These are phyloP conservation scores for Epichloe gansuensis DNA, from an alignment of 2,329 filamentous ascomycete genomes.

Conservation along the genomic window DNA sequence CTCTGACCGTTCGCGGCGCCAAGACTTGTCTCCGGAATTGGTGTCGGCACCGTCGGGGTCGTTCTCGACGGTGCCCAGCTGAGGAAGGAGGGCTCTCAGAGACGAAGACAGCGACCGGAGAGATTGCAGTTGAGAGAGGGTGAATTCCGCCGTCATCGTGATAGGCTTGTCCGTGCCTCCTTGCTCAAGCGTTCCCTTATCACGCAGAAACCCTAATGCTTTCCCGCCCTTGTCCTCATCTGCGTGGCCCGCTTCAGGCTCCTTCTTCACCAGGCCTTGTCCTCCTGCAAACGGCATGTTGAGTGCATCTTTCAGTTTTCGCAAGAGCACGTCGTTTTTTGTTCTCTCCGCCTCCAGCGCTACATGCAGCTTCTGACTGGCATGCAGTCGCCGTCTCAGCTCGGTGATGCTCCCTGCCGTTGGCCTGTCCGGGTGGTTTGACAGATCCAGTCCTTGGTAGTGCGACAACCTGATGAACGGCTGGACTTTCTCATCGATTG, in stretches of 20 bases:
- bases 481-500: constrained; percentile 53
- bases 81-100: constrained; percentile 53
- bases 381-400: constrained; percentile 62
- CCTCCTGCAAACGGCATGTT: constrained; percentile 15
- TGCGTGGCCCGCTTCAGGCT: constrained; percentile 1
- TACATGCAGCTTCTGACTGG: constrained; percentile 63
- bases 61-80: constrained; percentile 27
- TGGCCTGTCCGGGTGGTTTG: constrained; percentile 22
- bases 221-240: neutral
- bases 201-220: constrained; percentile 44
- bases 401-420: constrained; percentile 56
- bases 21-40: constrained; percentile 30
- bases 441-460: constrained; percentile 57
- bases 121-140: constrained; percentile 70
- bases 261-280: constrained; percentile 7
- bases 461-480: constrained; percentile 73
- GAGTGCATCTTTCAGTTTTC: constrained; percentile 40
- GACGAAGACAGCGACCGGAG: constrained; percentile 51
- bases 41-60: constrained; percentile 12
- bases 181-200: constrained; percentile 36
- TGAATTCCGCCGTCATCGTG: constrained; percentile 62
- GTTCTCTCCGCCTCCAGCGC: constrained; percentile 56
- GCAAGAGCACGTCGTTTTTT: constrained; percentile 59
- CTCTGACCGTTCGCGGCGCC: constrained; percentile 57
- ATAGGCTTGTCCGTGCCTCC: constrained; percentile 44